Percentiles rank a stretch among this genome's conserved stretches.
phyloP scores from a whole-genome alignment of 169 alveolate species.

The Plasmodium blacklocki region DNA sequence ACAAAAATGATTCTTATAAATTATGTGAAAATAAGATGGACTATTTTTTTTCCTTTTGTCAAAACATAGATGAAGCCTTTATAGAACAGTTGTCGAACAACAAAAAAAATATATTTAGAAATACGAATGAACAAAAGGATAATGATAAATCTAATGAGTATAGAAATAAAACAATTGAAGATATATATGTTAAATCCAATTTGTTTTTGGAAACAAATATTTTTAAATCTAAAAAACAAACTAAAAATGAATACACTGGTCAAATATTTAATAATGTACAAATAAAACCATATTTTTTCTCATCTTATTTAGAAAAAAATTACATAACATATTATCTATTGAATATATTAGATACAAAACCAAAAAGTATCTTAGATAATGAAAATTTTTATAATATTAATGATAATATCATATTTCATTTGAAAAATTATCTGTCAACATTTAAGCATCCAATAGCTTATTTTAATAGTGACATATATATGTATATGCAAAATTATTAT shows the following conservation, averaged over 20 bases:
- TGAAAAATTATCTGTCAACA: conserved; percentile 17
- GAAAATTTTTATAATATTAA: conserved; percentile 36
- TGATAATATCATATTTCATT: conserved; percentile 7
- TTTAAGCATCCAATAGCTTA: conserved; percentile 58
- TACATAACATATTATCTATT: conserved; percentile 26
- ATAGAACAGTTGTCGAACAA: conserved; percentile 13
- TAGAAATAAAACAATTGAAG: conserved; percentile 37
- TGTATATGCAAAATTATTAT: conserved; percentile 22
- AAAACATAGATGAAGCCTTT: conserved; percentile 47
- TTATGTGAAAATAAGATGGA: conserved; percentile 59
- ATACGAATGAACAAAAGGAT: neutral
- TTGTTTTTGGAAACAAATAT: conserved; percentile 57
- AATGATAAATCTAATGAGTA: neutral
- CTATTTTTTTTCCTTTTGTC: conserved; percentile 64
- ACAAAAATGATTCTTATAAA: conserved; percentile 45
- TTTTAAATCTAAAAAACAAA: conserved; percentile 9
- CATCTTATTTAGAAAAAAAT: conserved; percentile 44
- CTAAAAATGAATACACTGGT: neutral
- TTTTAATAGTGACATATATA: conserved; percentile 21
- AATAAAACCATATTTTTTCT: conserved; percentile 54
- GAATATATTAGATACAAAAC: conserved; percentile 34
- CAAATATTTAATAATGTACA: conserved; percentile 22
- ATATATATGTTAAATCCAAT: conserved; percentile 49
- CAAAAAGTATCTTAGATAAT: conserved; percentile 17
- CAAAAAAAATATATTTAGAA: conserved; percentile 6